These are phyloP conservation scores for Sophora flavescens DNA, from an alignment of 306 rosid species.

Conservation along the genomic window DNA sequence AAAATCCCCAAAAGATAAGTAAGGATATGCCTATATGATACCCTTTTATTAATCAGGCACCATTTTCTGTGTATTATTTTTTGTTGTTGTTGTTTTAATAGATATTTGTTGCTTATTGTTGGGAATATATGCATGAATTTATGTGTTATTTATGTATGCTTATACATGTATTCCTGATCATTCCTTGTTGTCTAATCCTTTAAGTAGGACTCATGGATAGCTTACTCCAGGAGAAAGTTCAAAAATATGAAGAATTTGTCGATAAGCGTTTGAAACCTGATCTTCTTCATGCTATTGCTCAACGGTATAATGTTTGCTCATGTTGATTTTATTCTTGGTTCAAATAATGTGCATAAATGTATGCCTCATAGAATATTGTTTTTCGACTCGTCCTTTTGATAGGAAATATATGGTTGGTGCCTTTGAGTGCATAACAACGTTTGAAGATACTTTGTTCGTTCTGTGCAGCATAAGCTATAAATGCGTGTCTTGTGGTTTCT, in stretches of 20 bases:
- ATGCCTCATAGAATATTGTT: background rate
- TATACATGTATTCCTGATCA: slow-evolving; percentile 11
- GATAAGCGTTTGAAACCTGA: slow-evolving; percentile 90
- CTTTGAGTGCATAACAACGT: slow-evolving; percentile 7
- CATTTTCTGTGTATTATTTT: background rate
- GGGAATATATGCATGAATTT: slow-evolving; percentile 28
- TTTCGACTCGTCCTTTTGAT: slow-evolving; percentile 10
- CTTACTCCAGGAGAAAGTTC: slow-evolving; percentile 61
- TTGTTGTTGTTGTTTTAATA: background rate
- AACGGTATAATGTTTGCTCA: slow-evolving; percentile 60
- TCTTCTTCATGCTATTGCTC: slow-evolving; percentile 74
- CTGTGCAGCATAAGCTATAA: background rate
- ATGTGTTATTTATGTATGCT: background rate
- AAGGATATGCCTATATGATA: background rate
- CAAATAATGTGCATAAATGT: slow-evolving; percentile 14
- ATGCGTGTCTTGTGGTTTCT: background rate
- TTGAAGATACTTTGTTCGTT: slow-evolving; percentile 25
- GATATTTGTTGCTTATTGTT: background rate
- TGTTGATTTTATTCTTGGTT: slow-evolving; percentile 16
- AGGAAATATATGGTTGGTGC: slow-evolving; percentile 10
- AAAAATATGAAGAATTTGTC: slow-evolving; percentile 79
- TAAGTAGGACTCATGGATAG: slow-evolving; percentile 58
- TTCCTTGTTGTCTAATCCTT: slow-evolving; percentile 23
- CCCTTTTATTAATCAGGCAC: background rate
- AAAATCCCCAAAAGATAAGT: slow-evolving; percentile 26